phyloP scores from a whole-genome alignment of 257 asterid species.

The Petunia secreta region DNA sequence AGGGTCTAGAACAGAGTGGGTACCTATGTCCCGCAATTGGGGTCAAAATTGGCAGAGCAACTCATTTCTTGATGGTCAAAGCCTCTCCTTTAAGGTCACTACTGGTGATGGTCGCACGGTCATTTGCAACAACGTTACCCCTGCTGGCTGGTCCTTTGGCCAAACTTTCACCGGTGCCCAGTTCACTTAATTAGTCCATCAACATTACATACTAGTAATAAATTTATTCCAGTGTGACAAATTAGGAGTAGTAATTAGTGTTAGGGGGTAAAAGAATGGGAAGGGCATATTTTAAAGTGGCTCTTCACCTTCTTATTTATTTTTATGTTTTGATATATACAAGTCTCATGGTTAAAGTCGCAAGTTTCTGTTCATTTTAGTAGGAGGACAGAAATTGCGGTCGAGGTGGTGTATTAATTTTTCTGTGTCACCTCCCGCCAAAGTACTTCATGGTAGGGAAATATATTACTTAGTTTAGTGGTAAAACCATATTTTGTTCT shows the following conservation, averaged over 20 bases:
- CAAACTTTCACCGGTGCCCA: constrained; percentile 24
- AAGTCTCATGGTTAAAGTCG: background rate
- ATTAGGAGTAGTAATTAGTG: background rate
- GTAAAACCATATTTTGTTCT: background rate
- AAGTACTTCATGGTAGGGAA: too few relatives aligned
- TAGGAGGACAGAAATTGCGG: background rate
- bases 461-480: background rate
- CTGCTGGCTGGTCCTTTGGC: constrained; percentile 28
- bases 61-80: constrained; percentile 21
- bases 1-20: constrained; percentile 14
- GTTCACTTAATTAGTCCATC: constrained; percentile 5
- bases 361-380: background rate
- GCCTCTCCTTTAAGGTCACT: constrained; percentile 23
- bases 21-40: constrained; percentile 30
- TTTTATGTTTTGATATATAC: background rate
- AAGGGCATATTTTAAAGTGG: constrained; percentile 29
- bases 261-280: background rate
- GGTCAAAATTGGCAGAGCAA: constrained; percentile 33
- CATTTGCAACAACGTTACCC: constrained; percentile 14
- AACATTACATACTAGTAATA: background rate
- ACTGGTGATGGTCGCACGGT: constrained; percentile 30
- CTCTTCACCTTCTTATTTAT: background rate
- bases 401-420: constrained; percentile 7
- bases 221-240: background rate
- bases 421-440: constrained; percentile 22